phyloP scores from a whole-genome alignment of 352 stramenopile species.

The Globisporangium perplexum region DNA sequence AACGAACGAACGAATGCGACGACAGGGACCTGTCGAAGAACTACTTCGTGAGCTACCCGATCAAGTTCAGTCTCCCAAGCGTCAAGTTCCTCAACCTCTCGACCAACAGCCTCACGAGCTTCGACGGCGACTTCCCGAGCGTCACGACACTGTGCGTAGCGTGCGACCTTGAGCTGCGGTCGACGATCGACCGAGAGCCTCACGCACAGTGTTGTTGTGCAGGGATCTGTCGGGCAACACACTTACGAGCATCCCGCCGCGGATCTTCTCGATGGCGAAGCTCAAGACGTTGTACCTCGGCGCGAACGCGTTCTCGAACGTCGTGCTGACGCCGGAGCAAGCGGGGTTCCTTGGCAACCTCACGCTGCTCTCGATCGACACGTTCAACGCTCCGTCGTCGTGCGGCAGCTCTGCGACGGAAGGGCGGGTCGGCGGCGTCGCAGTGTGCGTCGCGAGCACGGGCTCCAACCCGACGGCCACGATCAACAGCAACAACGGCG shows the following conservation, averaged over 20 bases:
- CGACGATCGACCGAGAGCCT: no score
- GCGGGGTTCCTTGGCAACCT: slow-evolving; percentile 27
- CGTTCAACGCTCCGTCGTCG: slow-evolving; percentile 18
- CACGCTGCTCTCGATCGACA: slow-evolving; percentile 35
- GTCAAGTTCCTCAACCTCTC: slow-evolving; percentile 54
- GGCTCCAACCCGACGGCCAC: slow-evolving; percentile 16
- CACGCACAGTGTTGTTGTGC: no score
- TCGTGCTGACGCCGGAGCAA: slow-evolving; percentile 20
- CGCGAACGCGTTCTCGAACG: no score
- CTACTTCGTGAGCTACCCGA: slow-evolving; percentile 36
- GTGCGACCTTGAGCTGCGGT: no score
- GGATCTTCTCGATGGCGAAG: no score
- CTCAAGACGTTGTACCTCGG: no score
- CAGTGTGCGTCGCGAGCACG: slow-evolving; percentile 26
- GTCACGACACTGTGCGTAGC: no score
- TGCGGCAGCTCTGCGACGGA: slow-evolving; percentile 17
- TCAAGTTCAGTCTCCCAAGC: slow-evolving; percentile 38
- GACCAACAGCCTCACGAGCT: no score
- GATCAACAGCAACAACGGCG: slow-evolving; percentile 5
- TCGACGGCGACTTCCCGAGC: no score
- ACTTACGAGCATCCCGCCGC: no score
- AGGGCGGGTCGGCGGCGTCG: slow-evolving; percentile 20
- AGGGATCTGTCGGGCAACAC: no score
- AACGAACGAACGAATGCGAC: no score
- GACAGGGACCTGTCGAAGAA: slow-evolving; percentile 52